Conservation (phyloP, 148 eudicot genomes). For the Camellia japonica region DNA sequence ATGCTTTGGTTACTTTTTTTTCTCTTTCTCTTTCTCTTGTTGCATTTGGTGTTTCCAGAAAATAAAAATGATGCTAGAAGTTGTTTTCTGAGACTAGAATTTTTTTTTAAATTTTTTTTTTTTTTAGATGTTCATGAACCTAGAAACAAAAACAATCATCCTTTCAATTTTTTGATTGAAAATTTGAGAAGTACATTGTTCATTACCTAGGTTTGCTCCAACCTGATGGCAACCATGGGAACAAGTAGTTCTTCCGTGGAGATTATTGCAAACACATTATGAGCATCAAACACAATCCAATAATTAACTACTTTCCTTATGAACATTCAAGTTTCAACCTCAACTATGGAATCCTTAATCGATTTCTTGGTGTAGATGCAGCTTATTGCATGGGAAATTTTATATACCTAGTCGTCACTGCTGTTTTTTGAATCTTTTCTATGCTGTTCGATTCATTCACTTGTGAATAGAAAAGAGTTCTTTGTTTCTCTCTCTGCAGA, state of each 20-base stretch:
- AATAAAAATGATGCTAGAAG: not conserved
- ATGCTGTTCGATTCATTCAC: not conserved
- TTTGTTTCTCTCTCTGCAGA: not conserved
- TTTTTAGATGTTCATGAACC: not conserved
- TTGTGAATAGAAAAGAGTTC: not conserved
- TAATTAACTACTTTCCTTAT: not conserved
- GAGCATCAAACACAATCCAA: not conserved
- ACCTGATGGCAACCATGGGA: not conserved
- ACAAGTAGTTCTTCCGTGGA: not conserved
- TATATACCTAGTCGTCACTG: not conserved
- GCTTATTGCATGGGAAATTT: not conserved
- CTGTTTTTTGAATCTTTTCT: not conserved
- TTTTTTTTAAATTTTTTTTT: too few species aligned
- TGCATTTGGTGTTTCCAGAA: not conserved
- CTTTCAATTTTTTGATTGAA: not conserved
- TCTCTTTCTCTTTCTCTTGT: not conserved
- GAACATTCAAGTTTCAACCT: too few species aligned
- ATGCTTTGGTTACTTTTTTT: not conserved
- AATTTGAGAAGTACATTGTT: not conserved
- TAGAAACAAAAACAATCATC: not conserved
- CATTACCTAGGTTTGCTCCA: not conserved
- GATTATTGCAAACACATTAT: not conserved
- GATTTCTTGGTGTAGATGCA: not conserved
- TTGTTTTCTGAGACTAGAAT: not conserved
- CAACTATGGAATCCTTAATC: not conserved